Evolutionary conservation across 805 yeast genomes (phyloP), one percentile per base, ranked within the genome.

Genomic region (Hanseniaspora clermontiae): DNA sequence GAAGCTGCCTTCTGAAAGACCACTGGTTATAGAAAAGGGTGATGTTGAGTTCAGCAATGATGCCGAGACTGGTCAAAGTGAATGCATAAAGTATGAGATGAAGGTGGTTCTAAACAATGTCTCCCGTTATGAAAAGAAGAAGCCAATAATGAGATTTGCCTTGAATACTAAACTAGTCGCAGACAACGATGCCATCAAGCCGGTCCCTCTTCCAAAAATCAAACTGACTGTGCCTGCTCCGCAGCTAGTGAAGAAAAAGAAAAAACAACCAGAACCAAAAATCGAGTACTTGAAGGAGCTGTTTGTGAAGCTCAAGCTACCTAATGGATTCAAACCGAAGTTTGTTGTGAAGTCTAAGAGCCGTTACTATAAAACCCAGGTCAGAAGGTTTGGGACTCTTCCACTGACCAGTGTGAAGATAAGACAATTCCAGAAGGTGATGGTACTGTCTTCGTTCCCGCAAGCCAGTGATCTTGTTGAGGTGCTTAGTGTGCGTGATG

Each of bases 1-100:
- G 24, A 77, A 80, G 6, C 69, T 81, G 14, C 96, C 96, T 2
- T 76, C 81, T 61, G 81, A 80, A 53, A 82, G 79, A 64, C 80
- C 79, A 60, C 71, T 93, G 27, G 79, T 78, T 8, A 87, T 88
- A 0, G 77, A 75, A 60, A 62, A 77, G 60, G 74, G 5, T 12
- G 47, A 46, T 4, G 40, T 46, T 38, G 27, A 34, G 11, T 53
- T 19, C 43, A 36, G 11, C 15, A 84, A 79, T 0, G 71, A 71
- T 29, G 82, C 82, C 3, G 72, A 72, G 42, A 70, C 87, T n/a
- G 72, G 77, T 6, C 27, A 40, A 7, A 49, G 36, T 7, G 20
- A 20, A 31, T 45, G 47, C 14, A 40, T 19, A 7, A 43, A 49
- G 12, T 43, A 10, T 24, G 38, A 32, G 15, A 51, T 56, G 55